Evolutionary conservation across 768 basidiomycete species (phyloP), one percentile per base, ranked within the genome.

Genomic region (Kwoniella sp.): DNA sequence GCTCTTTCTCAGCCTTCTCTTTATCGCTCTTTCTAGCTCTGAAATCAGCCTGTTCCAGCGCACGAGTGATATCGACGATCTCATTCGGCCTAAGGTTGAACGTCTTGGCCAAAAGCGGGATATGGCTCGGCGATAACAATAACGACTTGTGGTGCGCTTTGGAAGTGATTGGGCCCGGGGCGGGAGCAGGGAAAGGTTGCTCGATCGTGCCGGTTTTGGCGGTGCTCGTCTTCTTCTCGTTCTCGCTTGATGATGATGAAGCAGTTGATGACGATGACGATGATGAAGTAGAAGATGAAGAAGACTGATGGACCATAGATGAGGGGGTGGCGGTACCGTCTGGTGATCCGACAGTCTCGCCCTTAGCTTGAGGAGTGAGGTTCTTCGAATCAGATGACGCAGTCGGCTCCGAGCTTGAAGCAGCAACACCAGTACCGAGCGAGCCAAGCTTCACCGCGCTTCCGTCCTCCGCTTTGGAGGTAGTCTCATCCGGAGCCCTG

Each of bases 31-130:
- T 70, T 51, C 59, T 53, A 50, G 72, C 51, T 30, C 79, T 52
- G 62, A 69, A 46, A 56, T 77, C 73, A 10, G 74, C 76, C 68
- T 81, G 81, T 55, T 77, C 74, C 1, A 79, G 71, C 26, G 81
- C 81, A 27, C 81, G 47, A 27, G 65, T 73, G n/a, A 81, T 54
- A 65, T 81, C 81, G 19, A 78, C 73, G 19, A 72, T 58, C 64
- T 81, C 80, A 24, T 70, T 60, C 10, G 74, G 67, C 24, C 60
- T 53, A 24, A 81, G 51, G 6, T 58, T 40, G 52, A 80, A 81
- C 30, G 63, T 63, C 56, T 69, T 40, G 4, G 69, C 69, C 21
- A 81, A 36, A 9, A 67, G 19, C 0, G 73, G 68, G 17, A 80
- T 66, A 40, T 71, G 66, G 7, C 60, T 66, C 1, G 61, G 55